These are phyloP conservation scores for Naganishia randhawae DNA, from an alignment of 768 basidiomycete species.

Conservation along the genomic window DNA sequence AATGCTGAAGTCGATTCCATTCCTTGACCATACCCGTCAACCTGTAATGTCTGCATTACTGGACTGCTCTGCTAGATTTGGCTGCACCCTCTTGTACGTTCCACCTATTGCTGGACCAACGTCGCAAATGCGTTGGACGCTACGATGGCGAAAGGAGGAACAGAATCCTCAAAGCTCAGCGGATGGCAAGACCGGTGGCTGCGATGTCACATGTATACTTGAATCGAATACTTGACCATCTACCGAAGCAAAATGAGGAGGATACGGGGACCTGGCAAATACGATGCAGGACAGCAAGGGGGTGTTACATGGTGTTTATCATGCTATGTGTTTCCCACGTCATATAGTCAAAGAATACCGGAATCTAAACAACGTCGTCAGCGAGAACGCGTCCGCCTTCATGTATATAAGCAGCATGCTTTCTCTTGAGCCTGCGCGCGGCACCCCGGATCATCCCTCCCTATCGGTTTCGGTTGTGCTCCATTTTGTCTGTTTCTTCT, in stretches of 20 bases:
- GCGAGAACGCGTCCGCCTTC: background rate
- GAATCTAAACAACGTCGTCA: background rate
- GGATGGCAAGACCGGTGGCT: background rate
- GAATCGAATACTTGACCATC: no score
- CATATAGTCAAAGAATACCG: background rate
- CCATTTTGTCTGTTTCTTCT: background rate
- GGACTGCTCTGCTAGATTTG: background rate
- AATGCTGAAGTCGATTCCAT: background rate
- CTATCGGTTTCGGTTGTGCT: background rate
- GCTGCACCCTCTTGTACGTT: background rate
- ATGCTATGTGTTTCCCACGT: background rate
- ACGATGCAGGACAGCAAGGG: background rate
- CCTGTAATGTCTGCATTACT: background rate
- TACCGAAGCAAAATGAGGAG: no score
- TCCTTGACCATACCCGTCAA: background rate
- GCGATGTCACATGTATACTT: background rate
- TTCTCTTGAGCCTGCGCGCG: background rate
- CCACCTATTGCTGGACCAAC: background rate
- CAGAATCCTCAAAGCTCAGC: background rate
- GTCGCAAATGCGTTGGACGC: background rate
- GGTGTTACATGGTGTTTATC: background rate
- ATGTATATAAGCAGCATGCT: constrained; percentile 7
- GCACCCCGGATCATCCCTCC: background rate
- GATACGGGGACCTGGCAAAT: no score
- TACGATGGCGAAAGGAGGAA: background rate